phyloP scores from a whole-genome alignment of 2,329 filamentous ascomycete species.

The Aaosphaeria pasadenensis region DNA sequence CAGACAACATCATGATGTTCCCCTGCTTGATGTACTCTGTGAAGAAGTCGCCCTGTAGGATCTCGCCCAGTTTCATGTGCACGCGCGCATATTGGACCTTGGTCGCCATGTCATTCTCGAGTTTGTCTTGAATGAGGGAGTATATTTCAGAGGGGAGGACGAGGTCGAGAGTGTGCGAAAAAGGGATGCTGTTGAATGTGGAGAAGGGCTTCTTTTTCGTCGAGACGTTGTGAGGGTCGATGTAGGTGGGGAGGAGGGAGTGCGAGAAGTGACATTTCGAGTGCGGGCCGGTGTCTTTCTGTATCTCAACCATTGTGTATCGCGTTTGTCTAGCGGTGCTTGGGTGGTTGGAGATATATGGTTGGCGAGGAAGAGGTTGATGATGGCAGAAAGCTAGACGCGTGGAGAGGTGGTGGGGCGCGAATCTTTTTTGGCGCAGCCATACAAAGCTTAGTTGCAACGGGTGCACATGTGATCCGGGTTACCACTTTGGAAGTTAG shows the following conservation, averaged over 20 bases:
- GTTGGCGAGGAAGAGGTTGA: neutral
- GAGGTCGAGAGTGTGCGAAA: slow-evolving; percentile 71
- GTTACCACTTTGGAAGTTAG: too few relatives aligned
- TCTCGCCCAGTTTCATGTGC: slow-evolving; percentile 66
- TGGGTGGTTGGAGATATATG: neutral
- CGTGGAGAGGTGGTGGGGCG: neutral
- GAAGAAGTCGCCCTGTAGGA: slow-evolving; percentile 76
- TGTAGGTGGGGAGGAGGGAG: slow-evolving; percentile 61
- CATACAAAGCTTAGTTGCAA: too few relatives aligned
- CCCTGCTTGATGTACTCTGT: slow-evolving; percentile 80
- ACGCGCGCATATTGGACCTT: slow-evolving; percentile 60
- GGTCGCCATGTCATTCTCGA: slow-evolving; percentile 43
- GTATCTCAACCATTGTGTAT: slow-evolving; percentile 32
- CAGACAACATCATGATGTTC: slow-evolving; percentile 78
- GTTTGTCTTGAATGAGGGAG: slow-evolving; percentile 51
- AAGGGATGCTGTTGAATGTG: slow-evolving; percentile 61
- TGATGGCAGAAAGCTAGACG: neutral
- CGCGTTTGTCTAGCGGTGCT: slow-evolving; percentile 1
- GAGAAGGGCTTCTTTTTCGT: slow-evolving; percentile 75
- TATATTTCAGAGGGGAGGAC: slow-evolving; percentile 67
- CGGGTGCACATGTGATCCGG: too few relatives aligned
- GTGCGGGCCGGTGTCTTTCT: slow-evolving; percentile 30
- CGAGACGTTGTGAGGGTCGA: slow-evolving; percentile 57
- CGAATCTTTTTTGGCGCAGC: too few relatives aligned
- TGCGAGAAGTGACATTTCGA: slow-evolving; percentile 74